Evolutionary conservation across 176 grass and related monocot genomes (phyloP), one percentile per base, ranked within the genome.

Genomic region (Bonia amplexicaulis): DNA sequence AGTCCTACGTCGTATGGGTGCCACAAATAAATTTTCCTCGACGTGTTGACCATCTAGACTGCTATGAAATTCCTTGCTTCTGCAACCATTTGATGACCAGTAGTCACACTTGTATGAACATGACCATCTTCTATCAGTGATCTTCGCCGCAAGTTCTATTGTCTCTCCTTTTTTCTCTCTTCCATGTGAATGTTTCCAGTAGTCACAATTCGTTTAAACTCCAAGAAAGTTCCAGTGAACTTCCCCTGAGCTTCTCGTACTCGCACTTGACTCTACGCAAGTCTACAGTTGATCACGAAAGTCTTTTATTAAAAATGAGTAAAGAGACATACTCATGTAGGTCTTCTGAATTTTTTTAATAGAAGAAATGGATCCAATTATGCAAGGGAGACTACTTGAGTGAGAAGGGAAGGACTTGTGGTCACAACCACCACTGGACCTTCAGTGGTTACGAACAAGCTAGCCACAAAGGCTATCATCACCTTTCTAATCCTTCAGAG

Each of bases 1-100:
- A 11, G n/a, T 26, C 49, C 67, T 44, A 19, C 35, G 46, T 7
- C 9, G 2, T 44, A 82, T 12, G 51, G 22, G 37, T 20, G 9
- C 51, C 79, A 82, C 46, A 80, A 41, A 17, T 45, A 47, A 11
- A 11, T 46, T 23, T 55, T 20, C 23, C 53, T 46, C 17, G 40
- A 35, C 80, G 40, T 49, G 53, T 48, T 83, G 80, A 83, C 68
- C 53, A 62, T 66, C 58, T 48, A 72, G 42, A 20, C 65, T 46
- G 53, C 68, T 23, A 9, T 5, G 13, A 31, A 71, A 71, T 29
- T 70, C 79, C n/a, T 44, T 12, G 66, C 14, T 4, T 25, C 5
- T 59, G 12, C 59, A 31, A 58, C 44, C 60, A 35, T 33, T 9
- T 2, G 13, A 72, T 13, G 52, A 45, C 39, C 52, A 1, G 12